Conservation (phyloP, 805 yeast genomes). For the Candida pseudofarinosa region DNA sequence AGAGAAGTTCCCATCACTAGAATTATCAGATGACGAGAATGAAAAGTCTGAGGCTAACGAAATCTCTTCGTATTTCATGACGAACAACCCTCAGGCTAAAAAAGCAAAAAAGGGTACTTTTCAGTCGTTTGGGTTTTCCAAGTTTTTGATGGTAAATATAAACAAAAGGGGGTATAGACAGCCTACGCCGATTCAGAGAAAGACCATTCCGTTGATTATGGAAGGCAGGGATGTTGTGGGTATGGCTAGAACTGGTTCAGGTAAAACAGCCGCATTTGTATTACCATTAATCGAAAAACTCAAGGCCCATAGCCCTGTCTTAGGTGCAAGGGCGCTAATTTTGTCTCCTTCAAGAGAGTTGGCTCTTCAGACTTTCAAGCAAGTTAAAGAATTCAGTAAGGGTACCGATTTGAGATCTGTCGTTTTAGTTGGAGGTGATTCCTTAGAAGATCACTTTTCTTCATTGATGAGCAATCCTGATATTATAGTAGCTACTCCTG, state of each 20-base stretch:
- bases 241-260: conserved; percentile 99
- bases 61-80: conserved; percentile 35
- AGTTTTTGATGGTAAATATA: conserved; percentile 63
- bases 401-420: conserved; percentile 82
- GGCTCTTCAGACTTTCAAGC: conserved; percentile 88
- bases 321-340: conserved; percentile 85
- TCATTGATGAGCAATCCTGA: conserved; percentile 95
- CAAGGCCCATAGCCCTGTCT: conserved; percentile 77
- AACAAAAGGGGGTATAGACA: conserved; percentile 82
- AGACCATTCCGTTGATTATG: conserved; percentile 86
- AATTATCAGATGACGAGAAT: conserved; percentile 50
- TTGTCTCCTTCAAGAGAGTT: conserved; percentile 94
- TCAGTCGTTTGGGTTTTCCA: conserved; percentile 85
- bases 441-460: conserved; percentile 93
- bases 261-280: conserved; percentile 96
- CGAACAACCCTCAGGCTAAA: conserved; percentile 43
- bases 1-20: conserved; percentile 46
- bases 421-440: conserved; percentile 94
- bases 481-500: conserved; percentile 94
- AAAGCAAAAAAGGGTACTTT: conserved; percentile 77
- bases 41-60: conserved; percentile 16
- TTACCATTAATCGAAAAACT: conserved; percentile 85
- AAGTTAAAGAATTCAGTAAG: conserved; percentile 79
- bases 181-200: conserved; percentile 97
- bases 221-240: conserved; percentile 93